phyloP scores from a whole-genome alignment of 1,284 basidiomycete species.

The Lignosus rhinocerotis region DNA sequence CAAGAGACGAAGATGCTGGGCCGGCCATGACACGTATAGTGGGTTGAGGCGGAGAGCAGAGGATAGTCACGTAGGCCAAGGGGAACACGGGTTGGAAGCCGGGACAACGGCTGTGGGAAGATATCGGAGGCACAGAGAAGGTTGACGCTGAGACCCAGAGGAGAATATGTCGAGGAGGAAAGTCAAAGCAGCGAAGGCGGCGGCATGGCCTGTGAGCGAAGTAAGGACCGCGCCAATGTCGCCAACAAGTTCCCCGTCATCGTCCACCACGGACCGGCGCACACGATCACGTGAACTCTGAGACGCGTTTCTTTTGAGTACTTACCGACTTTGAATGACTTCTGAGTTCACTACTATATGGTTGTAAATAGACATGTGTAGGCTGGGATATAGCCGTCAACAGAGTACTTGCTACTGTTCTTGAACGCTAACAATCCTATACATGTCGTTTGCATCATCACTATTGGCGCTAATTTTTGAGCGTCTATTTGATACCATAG shows the following conservation, averaged over 20 bases:
- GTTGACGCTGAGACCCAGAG: not conserved
- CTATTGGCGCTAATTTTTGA: no score
- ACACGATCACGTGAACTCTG: slow-evolving; percentile 12
- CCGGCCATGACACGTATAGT: slow-evolving; percentile 13
- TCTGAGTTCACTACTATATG: no score
- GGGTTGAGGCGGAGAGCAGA: not conserved
- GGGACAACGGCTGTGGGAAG: slow-evolving; percentile 7
- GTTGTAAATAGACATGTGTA: not conserved
- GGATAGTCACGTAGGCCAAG: not conserved
- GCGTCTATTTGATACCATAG: no score
- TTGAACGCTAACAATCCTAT: no score
- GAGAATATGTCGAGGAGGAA: not conserved
- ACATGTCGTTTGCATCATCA: no score
- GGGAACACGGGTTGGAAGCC: not conserved
- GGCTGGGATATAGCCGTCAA: no score
- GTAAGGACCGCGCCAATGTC: slow-evolving; percentile 1
- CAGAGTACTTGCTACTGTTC: no score
- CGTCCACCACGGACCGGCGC: slow-evolving; percentile 7
- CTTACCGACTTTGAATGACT: no score
- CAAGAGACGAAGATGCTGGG: slow-evolving; percentile 12
- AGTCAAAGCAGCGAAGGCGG: not conserved
- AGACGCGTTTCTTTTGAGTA: not conserved
- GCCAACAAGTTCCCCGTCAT: slow-evolving; percentile 7
- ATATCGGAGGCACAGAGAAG: not conserved
- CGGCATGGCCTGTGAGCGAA: slow-evolving; percentile 11